Evolutionary conservation across 345 rosid species (phyloP), one percentile per base, ranked within the genome.

Genomic region (Excoecaria cochinchinensis): DNA sequence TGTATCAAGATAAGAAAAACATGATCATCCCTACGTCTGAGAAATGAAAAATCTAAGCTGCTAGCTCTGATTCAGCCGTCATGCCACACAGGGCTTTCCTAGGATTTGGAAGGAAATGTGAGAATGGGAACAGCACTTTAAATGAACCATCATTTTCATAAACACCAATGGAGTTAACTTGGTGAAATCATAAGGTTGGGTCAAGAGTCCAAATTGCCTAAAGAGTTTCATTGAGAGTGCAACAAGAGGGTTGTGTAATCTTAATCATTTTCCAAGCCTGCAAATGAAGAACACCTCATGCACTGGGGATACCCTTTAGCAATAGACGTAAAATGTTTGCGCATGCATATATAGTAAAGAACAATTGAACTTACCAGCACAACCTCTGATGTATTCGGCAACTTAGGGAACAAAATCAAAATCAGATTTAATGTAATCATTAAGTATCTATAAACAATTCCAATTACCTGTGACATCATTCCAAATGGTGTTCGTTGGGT

Each of bases 401-500:
- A 48, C 7, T 9, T n/a, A 16, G 19, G 13, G 11, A 52, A 71
- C 1, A 31, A 62, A 62, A 4, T 55, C 36, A 44, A 36, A 38
- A 50, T 46, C 25, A 16, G 36, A 19, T 15, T 21, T 66, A 70
- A 46, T 47, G 8, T 64, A 59, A 70, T 67, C 44, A 46, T 38
- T 69, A 70, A 81, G 77, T 66, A 68, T 60, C 71, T 57, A 40
- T 48, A 42, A 46, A 40, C 50, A 56, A 72, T 72, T 70, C 70
- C 67, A 77, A 36, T 71, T 81, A 95, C 99, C 95, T 90, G 92
- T 60, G 97, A 91, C 86, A 91, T 87, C 73, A 91, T 81, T 77
- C 97, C 99, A 81, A 92, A 92, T 22, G 99, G 95, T 51, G 99
- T 92, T 84, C 84, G 90, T 80, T 87, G 92, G 77, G 89, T 83